Conservation (phyloP, 108 stramenopile species). For the Chaetoceros tenuissimus region DNA sequence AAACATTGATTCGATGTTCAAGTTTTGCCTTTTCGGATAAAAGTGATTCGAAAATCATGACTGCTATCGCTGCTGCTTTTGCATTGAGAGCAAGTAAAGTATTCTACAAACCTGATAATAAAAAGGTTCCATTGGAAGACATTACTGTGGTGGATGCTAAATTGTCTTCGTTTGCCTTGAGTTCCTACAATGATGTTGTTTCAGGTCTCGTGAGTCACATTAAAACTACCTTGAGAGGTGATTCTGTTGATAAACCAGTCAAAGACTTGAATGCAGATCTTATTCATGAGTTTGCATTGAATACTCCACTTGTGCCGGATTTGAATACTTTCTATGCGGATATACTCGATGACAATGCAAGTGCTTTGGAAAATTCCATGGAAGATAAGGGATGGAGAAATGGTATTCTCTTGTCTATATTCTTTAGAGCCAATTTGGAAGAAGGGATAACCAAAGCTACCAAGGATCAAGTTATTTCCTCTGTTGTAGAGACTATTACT, state of each 20-base stretch:
- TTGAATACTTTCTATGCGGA: neutral
- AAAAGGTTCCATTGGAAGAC: neutral
- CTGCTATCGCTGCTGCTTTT: neutral
- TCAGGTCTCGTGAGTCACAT: neutral
- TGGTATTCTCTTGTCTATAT: neutral
- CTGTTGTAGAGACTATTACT: too few species aligned
- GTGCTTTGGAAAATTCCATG: neutral
- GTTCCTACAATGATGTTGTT: neutral
- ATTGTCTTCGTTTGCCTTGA: neutral
- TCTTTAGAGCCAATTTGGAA: neutral
- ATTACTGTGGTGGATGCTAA: neutral
- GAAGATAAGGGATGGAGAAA: neutral
- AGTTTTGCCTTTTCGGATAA: neutral
- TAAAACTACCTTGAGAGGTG: neutral
- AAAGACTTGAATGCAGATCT: neutral
- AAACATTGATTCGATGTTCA: neutral
- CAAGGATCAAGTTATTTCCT: neutral
- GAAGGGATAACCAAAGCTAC: neutral
- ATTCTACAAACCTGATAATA: neutral
- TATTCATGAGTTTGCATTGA: neutral
- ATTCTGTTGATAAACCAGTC: neutral
- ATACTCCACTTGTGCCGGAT: neutral
- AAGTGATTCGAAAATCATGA: neutral
- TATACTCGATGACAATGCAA: neutral
- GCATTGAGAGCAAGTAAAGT: neutral